phyloP scores from a whole-genome alignment of 768 basidiomycete genomes.

The Leccinum subtestaceum region DNA sequence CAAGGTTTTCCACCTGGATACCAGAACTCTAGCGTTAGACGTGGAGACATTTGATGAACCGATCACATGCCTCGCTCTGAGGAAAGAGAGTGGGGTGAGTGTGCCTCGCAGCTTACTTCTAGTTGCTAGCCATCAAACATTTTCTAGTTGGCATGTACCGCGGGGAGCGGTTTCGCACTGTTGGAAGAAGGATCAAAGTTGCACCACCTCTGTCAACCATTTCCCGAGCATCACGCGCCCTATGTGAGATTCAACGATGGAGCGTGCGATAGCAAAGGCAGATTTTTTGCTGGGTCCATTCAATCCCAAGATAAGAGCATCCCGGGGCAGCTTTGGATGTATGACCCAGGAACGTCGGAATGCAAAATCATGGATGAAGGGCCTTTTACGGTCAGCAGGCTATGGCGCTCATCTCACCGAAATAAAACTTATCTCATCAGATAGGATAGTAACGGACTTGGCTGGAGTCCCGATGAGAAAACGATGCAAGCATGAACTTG shows the following conservation, averaged over 20 bases:
- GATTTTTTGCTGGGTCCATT: conserved; percentile 67
- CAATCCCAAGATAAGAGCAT: conserved; percentile 46
- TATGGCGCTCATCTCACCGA: conserved; percentile 5
- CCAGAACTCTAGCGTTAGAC: conserved; percentile 36
- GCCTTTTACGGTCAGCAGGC: conserved; percentile 57
- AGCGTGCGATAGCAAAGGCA: conserved; percentile 60
- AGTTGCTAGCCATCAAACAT: neutral
- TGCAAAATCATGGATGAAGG: conserved; percentile 57
- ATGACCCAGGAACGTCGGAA: conserved; percentile 47
- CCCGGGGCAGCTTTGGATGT: conserved; percentile 57
- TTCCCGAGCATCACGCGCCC: conserved; percentile 39
- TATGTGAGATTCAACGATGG: conserved; percentile 70
- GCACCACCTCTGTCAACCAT: conserved; percentile 50
- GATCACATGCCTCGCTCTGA: conserved; percentile 56
- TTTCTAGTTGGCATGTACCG: conserved; percentile 20
- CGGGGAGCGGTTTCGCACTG: conserved; percentile 22
- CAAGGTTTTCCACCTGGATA: conserved; percentile 39
- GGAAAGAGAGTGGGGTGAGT: conserved; percentile 34
- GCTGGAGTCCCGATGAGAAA: conserved; percentile 22
- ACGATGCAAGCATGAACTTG: conserved; percentile 16
- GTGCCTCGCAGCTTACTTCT: neutral
- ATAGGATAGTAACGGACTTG: conserved; percentile 23
- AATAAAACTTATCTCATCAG: neutral
- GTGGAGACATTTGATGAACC: conserved; percentile 53
- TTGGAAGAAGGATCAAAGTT: conserved; percentile 34